Evolutionary conservation across 2,329 filamentous ascomycete species (phyloP).

Genomic region (Alternaria conjuncta): DNA sequence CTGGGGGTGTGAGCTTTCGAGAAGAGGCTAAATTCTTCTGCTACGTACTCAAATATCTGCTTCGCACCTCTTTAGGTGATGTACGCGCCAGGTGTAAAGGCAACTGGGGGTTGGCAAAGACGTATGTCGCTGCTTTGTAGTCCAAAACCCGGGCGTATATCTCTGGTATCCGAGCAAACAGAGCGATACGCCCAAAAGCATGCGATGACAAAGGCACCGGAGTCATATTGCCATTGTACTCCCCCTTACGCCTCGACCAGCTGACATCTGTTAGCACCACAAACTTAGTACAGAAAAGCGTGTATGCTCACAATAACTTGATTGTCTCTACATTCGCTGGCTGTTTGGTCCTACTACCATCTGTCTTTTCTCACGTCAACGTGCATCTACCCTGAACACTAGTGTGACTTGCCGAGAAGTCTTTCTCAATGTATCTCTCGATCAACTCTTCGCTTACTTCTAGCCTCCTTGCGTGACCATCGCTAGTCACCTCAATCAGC

Average conservation of each 20-base stretch:
- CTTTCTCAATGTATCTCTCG: constrained; percentile 3
- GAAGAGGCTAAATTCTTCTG: background rate
- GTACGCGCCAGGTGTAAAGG: background rate
- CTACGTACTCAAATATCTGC: background rate
- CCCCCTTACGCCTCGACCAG: background rate
- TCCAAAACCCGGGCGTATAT: background rate
- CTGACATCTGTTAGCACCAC: background rate
- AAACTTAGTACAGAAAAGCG: too few relatives aligned
- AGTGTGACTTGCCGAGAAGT: background rate
- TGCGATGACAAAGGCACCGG: background rate
- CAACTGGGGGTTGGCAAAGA: background rate
- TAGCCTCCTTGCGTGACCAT: background rate
- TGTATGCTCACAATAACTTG: background rate
- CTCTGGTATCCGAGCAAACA: background rate
- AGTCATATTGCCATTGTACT: background rate
- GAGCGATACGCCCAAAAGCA: background rate
- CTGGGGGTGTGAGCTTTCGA: background rate
- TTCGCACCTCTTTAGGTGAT: background rate
- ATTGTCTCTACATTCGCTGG: background rate
- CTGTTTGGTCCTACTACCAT: background rate
- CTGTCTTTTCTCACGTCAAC: background rate
- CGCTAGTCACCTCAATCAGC: background rate
- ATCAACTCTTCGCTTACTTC: background rate
- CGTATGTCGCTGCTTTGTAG: background rate
- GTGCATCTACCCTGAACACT: too few relatives aligned